phyloP scores from a whole-genome alignment of 1,284 basidiomycete genomes.

The Cryptococcus sp. region DNA sequence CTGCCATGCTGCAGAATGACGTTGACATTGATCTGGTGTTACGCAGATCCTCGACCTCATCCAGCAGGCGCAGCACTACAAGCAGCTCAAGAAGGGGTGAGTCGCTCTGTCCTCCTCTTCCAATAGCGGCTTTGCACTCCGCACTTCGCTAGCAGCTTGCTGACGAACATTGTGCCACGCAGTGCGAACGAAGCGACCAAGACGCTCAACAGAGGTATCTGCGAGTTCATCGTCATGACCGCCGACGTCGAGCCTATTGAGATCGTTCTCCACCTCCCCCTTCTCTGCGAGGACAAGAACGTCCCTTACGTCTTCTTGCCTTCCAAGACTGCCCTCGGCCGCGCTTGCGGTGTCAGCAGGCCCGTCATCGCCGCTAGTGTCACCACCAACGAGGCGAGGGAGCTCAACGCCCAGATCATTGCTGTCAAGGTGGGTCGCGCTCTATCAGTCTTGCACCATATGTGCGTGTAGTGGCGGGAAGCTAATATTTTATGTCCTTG shows the following conservation, averaged over 20 bases:
- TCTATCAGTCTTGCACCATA: not conserved
- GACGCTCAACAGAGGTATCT: constrained; percentile 97
- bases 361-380: constrained; percentile 95
- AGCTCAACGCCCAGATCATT: constrained; percentile 86
- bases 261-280: constrained; percentile 93
- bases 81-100: constrained; percentile 93
- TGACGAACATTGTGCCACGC: not conserved
- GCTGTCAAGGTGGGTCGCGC: constrained; percentile 67
- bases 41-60: constrained; percentile 82
- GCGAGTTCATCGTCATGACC: constrained; percentile 97
- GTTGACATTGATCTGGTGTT: not conserved
- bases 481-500: constrained; percentile 7
- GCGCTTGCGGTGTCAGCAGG: constrained; percentile 93
- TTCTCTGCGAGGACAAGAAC: constrained; percentile 99
- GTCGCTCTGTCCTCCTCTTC: constrained; percentile 17
- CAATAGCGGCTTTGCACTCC: not conserved
- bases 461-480: not conserved
- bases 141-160: constrained; percentile 2
- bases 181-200: constrained; percentile 68
- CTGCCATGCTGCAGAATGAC: not conserved
- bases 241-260: constrained; percentile 98
- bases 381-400: constrained; percentile 92
- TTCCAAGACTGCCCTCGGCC: constrained; percentile 72
- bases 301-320: constrained; percentile 95
- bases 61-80: constrained; percentile 87